Evolutionary conservation across 2,329 filamentous ascomycete genomes (phyloP).

Genomic region (Aureobasidium sp.): DNA sequence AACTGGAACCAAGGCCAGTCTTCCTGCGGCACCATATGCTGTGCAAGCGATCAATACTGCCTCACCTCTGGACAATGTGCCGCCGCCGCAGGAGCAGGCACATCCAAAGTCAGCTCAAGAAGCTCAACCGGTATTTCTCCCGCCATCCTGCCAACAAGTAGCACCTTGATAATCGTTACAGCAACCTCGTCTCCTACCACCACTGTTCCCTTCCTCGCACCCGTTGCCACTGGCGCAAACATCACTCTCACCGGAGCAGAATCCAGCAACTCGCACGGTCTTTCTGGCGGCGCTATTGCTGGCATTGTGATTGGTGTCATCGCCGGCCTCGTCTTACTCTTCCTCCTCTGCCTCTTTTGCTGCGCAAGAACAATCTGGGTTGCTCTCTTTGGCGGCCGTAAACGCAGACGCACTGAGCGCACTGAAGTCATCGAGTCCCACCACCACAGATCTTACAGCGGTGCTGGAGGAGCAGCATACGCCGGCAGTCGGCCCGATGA

Average conservation of each 20-base stretch:
- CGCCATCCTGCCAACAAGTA: constrained; percentile 43
- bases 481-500: constrained; percentile 22
- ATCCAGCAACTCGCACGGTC: constrained; percentile 26
- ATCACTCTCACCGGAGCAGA: constrained; percentile 31
- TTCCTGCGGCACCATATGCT: constrained; percentile 63
- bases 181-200: constrained; percentile 38
- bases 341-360: constrained; percentile 68
- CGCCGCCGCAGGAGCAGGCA: constrained; percentile 38
- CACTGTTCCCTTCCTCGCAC: constrained; percentile 42
- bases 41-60: constrained; percentile 62
- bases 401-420: constrained; percentile 37
- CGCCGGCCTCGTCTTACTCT: constrained; percentile 56
- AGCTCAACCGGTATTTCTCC: constrained; percentile 37
- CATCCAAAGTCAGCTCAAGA: constrained; percentile 14
- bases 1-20: constrained; percentile 42
- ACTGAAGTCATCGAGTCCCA: constrained; percentile 55
- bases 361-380: constrained; percentile 48
- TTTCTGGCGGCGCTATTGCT: constrained; percentile 68
- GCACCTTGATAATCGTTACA: constrained; percentile 46
- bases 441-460: constrained; percentile 51
- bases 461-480: constrained; percentile 41
- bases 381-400: constrained; percentile 49
- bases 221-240: constrained; percentile 46
- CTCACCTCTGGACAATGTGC: constrained; percentile 50
- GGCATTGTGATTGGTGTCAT: constrained; percentile 72